Conservation (phyloP, 306 rosid species). For the Rosa rugosa region DNA sequence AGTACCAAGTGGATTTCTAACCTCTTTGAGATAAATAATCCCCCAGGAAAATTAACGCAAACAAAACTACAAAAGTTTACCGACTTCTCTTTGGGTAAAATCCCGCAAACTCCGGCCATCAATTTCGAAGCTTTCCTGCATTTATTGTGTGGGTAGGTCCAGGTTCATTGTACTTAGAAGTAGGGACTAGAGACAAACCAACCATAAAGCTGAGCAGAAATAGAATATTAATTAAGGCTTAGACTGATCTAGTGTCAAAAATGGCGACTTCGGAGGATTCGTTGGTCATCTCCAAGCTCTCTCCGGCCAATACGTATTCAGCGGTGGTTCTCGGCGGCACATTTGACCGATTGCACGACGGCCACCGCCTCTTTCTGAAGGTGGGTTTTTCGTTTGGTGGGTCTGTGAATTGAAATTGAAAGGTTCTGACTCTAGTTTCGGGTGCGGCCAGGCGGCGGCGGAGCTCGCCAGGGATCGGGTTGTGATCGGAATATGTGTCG, state of each 20-base stretch:
- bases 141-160: neutral
- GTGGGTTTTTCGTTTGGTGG: conserved; percentile 17
- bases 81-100: too few species aligned
- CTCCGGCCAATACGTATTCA: conserved; percentile 71
- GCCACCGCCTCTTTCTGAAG: conserved; percentile 90
- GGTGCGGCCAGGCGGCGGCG: conserved; percentile 57
- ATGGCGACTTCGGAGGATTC: conserved; percentile 48
- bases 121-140: neutral
- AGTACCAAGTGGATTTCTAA: too few species aligned
- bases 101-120: neutral
- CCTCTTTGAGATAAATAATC: too few species aligned
- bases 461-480: conserved; percentile 61
- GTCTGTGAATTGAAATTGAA: neutral
- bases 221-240: neutral
- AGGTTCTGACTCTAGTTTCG: neutral
- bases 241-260: neutral
- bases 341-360: conserved; percentile 86
- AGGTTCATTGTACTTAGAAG: conserved; percentile 14
- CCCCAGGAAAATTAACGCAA: too few species aligned
- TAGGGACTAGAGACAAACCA: neutral
- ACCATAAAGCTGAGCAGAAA: neutral
- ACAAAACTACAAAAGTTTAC: too few species aligned
- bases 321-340: conserved; percentile 93
- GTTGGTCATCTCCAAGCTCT: conserved; percentile 39
- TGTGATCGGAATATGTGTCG: conserved; percentile 82